phyloP scores from a whole-genome alignment of 2,329 filamentous ascomycete genomes.

The Fusarium fracticaudum region DNA sequence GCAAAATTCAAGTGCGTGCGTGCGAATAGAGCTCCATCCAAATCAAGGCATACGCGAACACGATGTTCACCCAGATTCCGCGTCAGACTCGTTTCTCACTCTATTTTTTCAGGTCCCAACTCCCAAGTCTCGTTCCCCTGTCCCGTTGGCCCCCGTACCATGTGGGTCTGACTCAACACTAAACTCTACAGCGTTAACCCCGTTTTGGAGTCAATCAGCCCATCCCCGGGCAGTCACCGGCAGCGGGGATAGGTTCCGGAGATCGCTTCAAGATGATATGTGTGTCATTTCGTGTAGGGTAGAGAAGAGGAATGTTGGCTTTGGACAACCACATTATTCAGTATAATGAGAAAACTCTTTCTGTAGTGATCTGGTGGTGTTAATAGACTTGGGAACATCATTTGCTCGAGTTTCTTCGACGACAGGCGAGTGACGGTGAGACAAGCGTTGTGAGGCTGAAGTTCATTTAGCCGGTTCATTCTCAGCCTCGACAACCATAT shows the following conservation, averaged over 20 bases:
- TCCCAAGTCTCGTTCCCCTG: constrained; percentile 27
- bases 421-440: neutral
- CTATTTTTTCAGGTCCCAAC: constrained; percentile 26
- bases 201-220: constrained; percentile 12
- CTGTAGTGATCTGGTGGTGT: neutral
- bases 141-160: constrained; percentile 33
- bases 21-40: neutral
- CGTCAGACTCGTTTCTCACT: constrained; percentile 15
- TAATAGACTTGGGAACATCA: neutral
- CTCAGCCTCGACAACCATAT: neutral
- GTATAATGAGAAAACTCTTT: neutral
- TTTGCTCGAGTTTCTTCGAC: neutral
- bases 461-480: neutral
- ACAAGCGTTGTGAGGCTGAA: neutral
- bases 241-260: constrained; percentile 31
- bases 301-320: neutral
- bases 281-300: constrained; percentile 21
- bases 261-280: constrained; percentile 13
- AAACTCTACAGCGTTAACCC: constrained; percentile 19
- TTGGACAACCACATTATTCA: neutral
- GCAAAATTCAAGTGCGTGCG: neutral
- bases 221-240: constrained; percentile 18
- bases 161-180: constrained; percentile 24
- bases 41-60: constrained; percentile 25
- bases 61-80: constrained; percentile 16